These are phyloP conservation scores for Lodderomyces jiufengensis DNA, from an alignment of 1,139 yeast genomes.

Conservation along the genomic window DNA sequence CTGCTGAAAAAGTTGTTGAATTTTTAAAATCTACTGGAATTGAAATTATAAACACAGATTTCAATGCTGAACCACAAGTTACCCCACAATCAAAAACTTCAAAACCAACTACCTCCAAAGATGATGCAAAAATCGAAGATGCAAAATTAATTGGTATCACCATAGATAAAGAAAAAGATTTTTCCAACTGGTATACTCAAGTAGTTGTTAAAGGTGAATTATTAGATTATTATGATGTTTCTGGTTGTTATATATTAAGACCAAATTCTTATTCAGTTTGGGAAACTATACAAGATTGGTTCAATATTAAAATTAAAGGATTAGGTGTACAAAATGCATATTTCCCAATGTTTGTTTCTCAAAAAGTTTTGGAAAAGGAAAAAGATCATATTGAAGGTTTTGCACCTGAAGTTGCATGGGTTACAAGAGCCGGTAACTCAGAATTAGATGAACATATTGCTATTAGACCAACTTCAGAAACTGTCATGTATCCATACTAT, in stretches of 20 bases:
- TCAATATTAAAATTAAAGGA: constrained; percentile 73
- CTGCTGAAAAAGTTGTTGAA: constrained; percentile 49
- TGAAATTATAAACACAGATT: constrained; percentile 57
- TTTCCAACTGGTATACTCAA: constrained; percentile 97
- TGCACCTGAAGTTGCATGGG: constrained; percentile 99
- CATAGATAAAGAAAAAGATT: constrained; percentile 85
- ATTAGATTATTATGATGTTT: constrained; percentile 97
- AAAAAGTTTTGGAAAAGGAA: constrained; percentile 90
- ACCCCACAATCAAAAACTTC: constrained; percentile 30
- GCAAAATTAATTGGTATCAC: constrained; percentile 96
- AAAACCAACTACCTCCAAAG: constrained; percentile 31
- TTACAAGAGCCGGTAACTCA: constrained; percentile 89
- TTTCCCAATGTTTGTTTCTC: constrained; percentile 98
- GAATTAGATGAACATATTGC: constrained; percentile 98
- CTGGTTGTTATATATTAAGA: constrained; percentile 97
- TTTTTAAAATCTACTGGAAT: constrained; percentile 58
- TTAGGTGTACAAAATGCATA: constrained; percentile 93
- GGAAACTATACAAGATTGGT: constrained; percentile 91
- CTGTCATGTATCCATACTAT: constrained; percentile 99
- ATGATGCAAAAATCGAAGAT: constrained; percentile 66
- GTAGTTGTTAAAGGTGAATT: constrained; percentile 94
- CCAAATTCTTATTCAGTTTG: constrained; percentile 94
- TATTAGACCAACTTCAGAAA: constrained; percentile 98
- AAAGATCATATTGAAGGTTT: constrained; percentile 99
- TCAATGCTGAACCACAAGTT: constrained; percentile 40